Evolutionary conservation across 1,139 yeast species (phyloP), one percentile per base, ranked within the genome.

Genomic region (Lodderomyces elongisporus): DNA sequence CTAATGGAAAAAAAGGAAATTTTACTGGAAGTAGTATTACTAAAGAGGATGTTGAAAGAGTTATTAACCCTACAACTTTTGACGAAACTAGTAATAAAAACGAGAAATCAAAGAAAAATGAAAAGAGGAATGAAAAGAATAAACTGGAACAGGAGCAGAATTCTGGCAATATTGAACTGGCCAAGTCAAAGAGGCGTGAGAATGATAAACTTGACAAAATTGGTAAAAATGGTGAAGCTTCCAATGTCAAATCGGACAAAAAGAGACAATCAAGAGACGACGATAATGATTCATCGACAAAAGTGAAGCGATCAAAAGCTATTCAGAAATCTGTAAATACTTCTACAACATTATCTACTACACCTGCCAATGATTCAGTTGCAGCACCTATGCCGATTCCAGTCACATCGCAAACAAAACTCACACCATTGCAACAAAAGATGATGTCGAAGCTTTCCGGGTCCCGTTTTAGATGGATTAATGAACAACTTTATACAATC

Each of bases 381-480:
- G 6, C 32, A 20, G 13, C 34, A 23, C 15, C 25, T 18, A 28
- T 28, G 14, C 34, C 20, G 14, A 31, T 53, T 2, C 54, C 64
- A 4, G 39, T 53, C 20, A 48, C 52, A 4, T 37, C 44, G 3
- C 39, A 48, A 24, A 46, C 65, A 1, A 80, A 81, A 37, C 63
- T 91, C 34, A 89, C 97, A 0, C 95, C 96, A 12, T 63, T 93
- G 44, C 98, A 93, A 56, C 87, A 84, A 49, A 93, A 91, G 53
- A 91, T 91, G 97, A 77, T 87, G 79, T 88, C 85, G 32, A 91
- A 91, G 56, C 71, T 91, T 30, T 78, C 95, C 2, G 99, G 98
- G 0, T 88, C 97, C 0, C 66, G 98, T 48, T 91, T 91, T 60
- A 72, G 99, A 56, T 91, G 97, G 97, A 93, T 91, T 52, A 91